Conservation (phyloP, 768 basidiomycete species). For the Collybiopsis confluens region DNA sequence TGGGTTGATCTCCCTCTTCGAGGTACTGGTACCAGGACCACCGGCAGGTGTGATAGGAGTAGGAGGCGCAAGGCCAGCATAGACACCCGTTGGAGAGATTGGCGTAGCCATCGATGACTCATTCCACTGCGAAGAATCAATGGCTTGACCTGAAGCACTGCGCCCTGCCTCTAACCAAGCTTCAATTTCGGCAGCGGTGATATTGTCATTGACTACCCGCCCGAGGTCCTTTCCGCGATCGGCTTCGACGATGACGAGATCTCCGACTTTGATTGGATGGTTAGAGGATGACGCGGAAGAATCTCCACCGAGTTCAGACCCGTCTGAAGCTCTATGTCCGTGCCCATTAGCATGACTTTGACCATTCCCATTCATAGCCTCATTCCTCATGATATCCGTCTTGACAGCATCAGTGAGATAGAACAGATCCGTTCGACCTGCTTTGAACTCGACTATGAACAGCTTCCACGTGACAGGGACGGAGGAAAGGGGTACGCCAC, state of each 20-base stretch:
- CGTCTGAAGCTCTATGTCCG: not conserved
- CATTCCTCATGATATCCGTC: conserved; percentile 17
- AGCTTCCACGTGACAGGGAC: conserved; percentile 86
- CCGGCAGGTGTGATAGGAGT: conserved; percentile 14
- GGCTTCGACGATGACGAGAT: conserved; percentile 94
- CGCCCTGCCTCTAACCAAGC: conserved; percentile 51
- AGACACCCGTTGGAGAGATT: conserved; percentile 5
- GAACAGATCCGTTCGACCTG: conserved; percentile 91
- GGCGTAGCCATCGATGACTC: conserved; percentile 2
- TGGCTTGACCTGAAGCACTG: conserved; percentile 21
- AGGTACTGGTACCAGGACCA: conserved; percentile 7
- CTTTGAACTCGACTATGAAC: conserved; percentile 97
- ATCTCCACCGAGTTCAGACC: not conserved
- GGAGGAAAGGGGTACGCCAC: conserved; percentile 81
- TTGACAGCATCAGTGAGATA: conserved; percentile 72
- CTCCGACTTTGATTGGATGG: conserved; percentile 65
- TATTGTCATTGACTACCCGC: conserved; percentile 85
- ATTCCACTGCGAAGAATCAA: conserved; percentile 24
- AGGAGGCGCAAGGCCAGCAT: conserved; percentile 1
- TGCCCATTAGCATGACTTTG: not conserved
- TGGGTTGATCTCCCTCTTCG: conserved; percentile 92
- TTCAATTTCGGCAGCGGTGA: conserved; percentile 87
- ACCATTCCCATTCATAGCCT: not conserved
- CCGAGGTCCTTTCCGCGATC: conserved; percentile 93
- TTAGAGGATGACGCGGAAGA: not conserved